These are phyloP conservation scores for Ascocoryne sarcoides DNA, from an alignment of 2,329 filamentous ascomycete genomes.

Conservation along the genomic window DNA sequence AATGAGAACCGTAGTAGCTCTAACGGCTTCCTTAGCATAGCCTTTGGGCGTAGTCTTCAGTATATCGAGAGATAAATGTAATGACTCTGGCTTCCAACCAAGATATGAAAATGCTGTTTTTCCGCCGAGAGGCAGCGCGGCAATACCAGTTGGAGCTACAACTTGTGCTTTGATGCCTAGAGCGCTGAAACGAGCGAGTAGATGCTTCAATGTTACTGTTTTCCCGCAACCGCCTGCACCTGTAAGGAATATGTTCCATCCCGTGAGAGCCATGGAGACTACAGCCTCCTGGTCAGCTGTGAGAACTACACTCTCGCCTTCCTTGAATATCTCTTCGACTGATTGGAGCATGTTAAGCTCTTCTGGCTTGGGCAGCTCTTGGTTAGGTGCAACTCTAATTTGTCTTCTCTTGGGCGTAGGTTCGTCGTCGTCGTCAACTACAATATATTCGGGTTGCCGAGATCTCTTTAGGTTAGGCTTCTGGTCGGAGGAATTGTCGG, in stretches of 20 bases:
- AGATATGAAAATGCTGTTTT: slow-evolving; percentile 21
- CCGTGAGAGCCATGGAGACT: slow-evolving; percentile 17
- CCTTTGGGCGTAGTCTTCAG: slow-evolving; percentile 6
- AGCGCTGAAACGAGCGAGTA: slow-evolving; percentile 10
- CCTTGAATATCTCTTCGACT: slow-evolving; percentile 1
- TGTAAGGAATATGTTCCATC: slow-evolving; percentile 25
- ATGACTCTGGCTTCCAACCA: slow-evolving; percentile 23
- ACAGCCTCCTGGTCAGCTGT: slow-evolving; percentile 20
- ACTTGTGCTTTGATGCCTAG: slow-evolving; percentile 15
- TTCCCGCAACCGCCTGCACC: slow-evolving; percentile 25
- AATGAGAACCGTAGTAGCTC: slow-evolving; percentile 14
- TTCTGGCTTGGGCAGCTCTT: background rate
- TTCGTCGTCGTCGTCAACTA: slow-evolving; percentile 3
- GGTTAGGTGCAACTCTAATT: background rate
- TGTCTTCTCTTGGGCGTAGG: background rate
- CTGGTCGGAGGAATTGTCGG: too few species aligned
- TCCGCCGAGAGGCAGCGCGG: slow-evolving; percentile 21
- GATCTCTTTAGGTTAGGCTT: too few species aligned
- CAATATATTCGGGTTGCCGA: background rate
- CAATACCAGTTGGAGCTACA: slow-evolving; percentile 23
- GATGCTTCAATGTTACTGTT: slow-evolving; percentile 19
- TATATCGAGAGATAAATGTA: slow-evolving; percentile 6
- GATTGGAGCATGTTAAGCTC: too few species aligned
- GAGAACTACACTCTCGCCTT: slow-evolving; percentile 9
- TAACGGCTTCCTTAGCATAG: slow-evolving; percentile 3